Evolutionary conservation across 306 rosid species (phyloP).

Genomic region (Quercus ilex): DNA sequence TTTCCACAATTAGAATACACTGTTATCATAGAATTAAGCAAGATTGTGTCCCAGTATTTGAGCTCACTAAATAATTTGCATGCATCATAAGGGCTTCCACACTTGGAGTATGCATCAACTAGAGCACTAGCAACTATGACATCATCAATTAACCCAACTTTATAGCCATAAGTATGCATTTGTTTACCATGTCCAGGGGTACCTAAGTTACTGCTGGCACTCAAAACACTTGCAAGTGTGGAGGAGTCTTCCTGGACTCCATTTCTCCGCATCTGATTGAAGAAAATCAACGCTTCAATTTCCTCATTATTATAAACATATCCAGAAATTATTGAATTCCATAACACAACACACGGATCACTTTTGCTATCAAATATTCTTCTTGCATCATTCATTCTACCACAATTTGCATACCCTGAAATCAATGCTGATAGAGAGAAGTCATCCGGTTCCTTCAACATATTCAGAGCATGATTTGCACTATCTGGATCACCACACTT

Average conservation of each 20-base stretch:
- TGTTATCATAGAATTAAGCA: constrained; percentile 75
- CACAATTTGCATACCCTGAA: constrained; percentile 56
- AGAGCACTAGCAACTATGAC: constrained; percentile 60
- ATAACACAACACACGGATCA: constrained; percentile 45
- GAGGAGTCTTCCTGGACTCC: constrained; percentile 52
- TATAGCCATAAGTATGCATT: constrained; percentile 56
- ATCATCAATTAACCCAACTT: constrained; percentile 49
- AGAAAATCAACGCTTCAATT: constrained; percentile 52
- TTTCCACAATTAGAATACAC: constrained; percentile 64
- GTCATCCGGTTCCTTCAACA: constrained; percentile 60
- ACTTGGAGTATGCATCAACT: constrained; percentile 71
- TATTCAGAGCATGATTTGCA: constrained; percentile 46
- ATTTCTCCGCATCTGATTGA: constrained; percentile 48
- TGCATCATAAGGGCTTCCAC: constrained; percentile 57
- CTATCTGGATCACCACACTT: constrained; percentile 68
- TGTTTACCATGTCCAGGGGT: constrained; percentile 38
- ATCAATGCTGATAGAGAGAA: constrained; percentile 76
- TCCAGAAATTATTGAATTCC: constrained; percentile 79
- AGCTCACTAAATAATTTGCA: constrained; percentile 71
- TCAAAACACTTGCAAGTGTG: constrained; percentile 53
- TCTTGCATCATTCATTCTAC: constrained; percentile 70
- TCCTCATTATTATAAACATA: constrained; percentile 51
- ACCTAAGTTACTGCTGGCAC: constrained; percentile 48
- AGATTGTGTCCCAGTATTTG: constrained; percentile 49
- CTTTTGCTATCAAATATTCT: constrained; percentile 44